Conservation (phyloP, 192 early-diverging fungal species). For the Coemansia sp. region DNA sequence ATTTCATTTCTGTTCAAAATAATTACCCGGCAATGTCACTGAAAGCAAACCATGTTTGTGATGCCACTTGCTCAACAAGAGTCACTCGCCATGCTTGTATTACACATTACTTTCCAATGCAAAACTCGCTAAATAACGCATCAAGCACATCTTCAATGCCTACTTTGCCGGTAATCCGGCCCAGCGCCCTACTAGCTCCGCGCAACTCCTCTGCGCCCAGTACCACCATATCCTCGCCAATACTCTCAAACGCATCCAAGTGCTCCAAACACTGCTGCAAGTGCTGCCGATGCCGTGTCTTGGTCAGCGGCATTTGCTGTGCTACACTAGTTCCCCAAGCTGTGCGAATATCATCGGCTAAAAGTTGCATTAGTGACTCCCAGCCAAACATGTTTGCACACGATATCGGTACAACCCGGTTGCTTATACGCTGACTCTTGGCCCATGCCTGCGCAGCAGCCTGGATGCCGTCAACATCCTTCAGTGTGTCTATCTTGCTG, state of each 20-base stretch:
- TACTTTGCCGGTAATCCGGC: constrained; percentile 70
- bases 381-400: constrained; percentile 4
- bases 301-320: constrained; percentile 61
- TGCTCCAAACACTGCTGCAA: constrained; percentile 27
- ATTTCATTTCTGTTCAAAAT: not conserved
- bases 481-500: constrained; percentile 55
- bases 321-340: constrained; percentile 22
- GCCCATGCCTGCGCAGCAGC: not conserved
- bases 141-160: constrained; percentile 76
- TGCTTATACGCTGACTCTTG: not conserved
- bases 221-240: constrained; percentile 47
- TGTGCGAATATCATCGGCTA: constrained; percentile 29
- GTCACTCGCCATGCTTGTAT: too few species aligned
- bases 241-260: not conserved
- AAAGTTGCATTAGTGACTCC: constrained; percentile 16
- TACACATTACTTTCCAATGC: constrained; percentile 67
- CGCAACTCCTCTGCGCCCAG: constrained; percentile 63
- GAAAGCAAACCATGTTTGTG: too few species aligned
- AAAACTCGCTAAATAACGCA: constrained; percentile 73
- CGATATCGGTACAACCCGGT: not conserved
- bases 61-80: too few species aligned
- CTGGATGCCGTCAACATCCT: not conserved
- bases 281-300: constrained; percentile 66
- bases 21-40: not conserved
- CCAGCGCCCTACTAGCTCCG: constrained; percentile 62